Evolutionary conservation across 768 basidiomycete genomes (phyloP).

Genomic region (Rubroboletus pulcherrimus): DNA sequence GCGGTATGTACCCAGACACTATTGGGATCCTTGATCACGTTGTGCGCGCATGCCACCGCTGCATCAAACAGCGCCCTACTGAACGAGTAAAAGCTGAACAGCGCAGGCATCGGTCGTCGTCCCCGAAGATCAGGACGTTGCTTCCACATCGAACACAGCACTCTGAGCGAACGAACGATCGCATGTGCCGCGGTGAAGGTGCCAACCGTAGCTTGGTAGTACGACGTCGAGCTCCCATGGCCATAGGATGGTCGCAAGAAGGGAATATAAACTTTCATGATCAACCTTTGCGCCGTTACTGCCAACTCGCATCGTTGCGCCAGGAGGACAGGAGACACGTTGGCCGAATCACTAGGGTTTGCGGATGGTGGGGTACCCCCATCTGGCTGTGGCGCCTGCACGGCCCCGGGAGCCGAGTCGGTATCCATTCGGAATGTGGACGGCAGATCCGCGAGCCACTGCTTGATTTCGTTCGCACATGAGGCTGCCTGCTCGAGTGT

Average conservation of each 20-base stretch:
- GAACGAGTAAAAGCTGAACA: constrained; percentile 57
- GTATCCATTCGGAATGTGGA: constrained; percentile 42
- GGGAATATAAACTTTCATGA: constrained; percentile 65
- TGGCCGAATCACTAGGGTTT: constrained; percentile 11
- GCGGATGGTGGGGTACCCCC: constrained; percentile 3
- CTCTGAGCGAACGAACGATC: constrained; percentile 50
- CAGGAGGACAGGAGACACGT: constrained; percentile 36
- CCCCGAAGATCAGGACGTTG: constrained; percentile 31
- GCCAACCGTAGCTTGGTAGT: constrained; percentile 53
- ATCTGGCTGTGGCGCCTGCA: constrained; percentile 12
- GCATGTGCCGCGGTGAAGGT: constrained; percentile 63
- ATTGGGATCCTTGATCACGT: constrained; percentile 50
- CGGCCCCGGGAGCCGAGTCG: constrained; percentile 28
- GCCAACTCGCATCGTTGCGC: constrained; percentile 58
- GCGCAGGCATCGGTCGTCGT: constrained; percentile 37
- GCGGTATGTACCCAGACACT: constrained; percentile 47
- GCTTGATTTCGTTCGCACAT: constrained; percentile 53
- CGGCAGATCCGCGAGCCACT: constrained; percentile 54
- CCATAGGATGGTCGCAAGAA: constrained; percentile 46
- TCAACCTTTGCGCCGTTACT: constrained; percentile 55
- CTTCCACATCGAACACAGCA: constrained; percentile 41
- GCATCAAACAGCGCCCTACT: constrained; percentile 64
- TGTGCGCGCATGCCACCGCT: constrained; percentile 59
- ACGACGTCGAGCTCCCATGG: constrained; percentile 28
- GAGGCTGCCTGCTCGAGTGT: constrained; percentile 60